Evolutionary conservation across 148 eudicot species (phyloP).

Genomic region (Silene latifolia): DNA sequence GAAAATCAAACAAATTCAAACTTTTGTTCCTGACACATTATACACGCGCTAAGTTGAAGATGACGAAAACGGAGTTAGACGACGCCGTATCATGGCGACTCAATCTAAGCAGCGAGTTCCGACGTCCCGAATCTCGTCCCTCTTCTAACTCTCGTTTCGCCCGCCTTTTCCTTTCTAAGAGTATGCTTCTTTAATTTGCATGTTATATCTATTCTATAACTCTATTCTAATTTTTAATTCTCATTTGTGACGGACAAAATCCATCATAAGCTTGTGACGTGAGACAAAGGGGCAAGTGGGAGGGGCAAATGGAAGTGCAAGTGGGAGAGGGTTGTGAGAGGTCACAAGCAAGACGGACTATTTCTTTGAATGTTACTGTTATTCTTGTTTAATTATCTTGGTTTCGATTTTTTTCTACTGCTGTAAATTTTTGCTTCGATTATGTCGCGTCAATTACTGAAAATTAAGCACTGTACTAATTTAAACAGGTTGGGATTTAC

Average conservation of each 20-base stretch:
- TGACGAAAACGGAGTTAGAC: slow-evolving; percentile 12
- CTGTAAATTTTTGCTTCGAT: neutral
- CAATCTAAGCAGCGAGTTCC: slow-evolving; percentile 28
- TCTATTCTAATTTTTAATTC: neutral
- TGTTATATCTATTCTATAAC: neutral
- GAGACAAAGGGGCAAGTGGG: no score
- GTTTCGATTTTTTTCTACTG: neutral
- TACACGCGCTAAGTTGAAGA: neutral
- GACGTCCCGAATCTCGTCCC: slow-evolving; percentile 13
- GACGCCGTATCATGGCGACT: slow-evolving; percentile 30
- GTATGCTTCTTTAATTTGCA: slow-evolving; percentile 5
- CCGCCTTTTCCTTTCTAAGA: slow-evolving; percentile 9
- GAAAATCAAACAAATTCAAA: no score
- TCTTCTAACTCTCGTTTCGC: slow-evolving; percentile 11
- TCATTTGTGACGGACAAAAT: no score
- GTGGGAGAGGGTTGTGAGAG: no score
- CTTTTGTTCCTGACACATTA: no score
- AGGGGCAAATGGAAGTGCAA: no score
- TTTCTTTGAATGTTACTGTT: neutral
- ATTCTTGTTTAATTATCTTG: neutral
- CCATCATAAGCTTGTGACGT: no score
- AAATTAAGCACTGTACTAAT: neutral
- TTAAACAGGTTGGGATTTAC: neutral
- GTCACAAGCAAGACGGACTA: no score
- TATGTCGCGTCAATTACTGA: neutral